These are phyloP conservation scores for Pontederia paniculata DNA, from an alignment of 176 grass and related monocot genomes.

Conservation along the genomic window DNA sequence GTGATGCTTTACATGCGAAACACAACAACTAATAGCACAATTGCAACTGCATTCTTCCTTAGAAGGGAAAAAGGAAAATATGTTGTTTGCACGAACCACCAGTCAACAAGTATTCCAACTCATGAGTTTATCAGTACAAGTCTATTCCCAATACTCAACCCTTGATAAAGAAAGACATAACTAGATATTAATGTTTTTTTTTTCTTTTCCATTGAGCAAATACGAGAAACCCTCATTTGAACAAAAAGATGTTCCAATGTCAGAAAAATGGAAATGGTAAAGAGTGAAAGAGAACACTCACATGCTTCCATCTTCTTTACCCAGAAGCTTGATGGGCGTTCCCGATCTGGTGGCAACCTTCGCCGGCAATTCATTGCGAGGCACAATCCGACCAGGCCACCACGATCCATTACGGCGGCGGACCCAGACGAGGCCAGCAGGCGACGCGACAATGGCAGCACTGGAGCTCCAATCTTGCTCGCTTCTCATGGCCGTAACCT, in stretches of 20 bases:
- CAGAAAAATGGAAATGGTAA: slow-evolving; percentile 7
- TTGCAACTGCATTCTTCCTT: too few species aligned
- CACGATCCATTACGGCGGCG: slow-evolving; percentile 95
- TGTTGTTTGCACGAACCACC: too few species aligned
- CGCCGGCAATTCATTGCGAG: slow-evolving; percentile 48
- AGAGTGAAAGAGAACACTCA: slow-evolving; percentile 28
- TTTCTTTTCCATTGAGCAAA: background rate
- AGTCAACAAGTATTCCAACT: too few species aligned
- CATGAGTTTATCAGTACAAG: too few species aligned
- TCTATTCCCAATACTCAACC: too few species aligned
- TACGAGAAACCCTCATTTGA: background rate
- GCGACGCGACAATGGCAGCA: slow-evolving; percentile 35
- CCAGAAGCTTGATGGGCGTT: slow-evolving; percentile 90
- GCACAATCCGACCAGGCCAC: slow-evolving; percentile 90
- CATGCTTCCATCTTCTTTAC: slow-evolving; percentile 90
- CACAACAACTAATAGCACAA: too few species aligned
- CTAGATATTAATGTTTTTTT: too few species aligned
- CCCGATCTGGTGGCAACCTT: slow-evolving; percentile 65
- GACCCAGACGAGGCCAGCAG: slow-evolving; percentile 88
- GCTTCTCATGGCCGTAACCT: slow-evolving; percentile 13
- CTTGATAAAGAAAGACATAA: too few species aligned
- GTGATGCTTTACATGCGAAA: too few species aligned
- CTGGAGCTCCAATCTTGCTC: slow-evolving; percentile 29
- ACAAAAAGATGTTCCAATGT: background rate
- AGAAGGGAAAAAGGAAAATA: too few species aligned